These are phyloP conservation scores for Zasmidium citrigriseum DNA, from an alignment of 2,329 filamentous ascomycete species.

Conservation along the genomic window DNA sequence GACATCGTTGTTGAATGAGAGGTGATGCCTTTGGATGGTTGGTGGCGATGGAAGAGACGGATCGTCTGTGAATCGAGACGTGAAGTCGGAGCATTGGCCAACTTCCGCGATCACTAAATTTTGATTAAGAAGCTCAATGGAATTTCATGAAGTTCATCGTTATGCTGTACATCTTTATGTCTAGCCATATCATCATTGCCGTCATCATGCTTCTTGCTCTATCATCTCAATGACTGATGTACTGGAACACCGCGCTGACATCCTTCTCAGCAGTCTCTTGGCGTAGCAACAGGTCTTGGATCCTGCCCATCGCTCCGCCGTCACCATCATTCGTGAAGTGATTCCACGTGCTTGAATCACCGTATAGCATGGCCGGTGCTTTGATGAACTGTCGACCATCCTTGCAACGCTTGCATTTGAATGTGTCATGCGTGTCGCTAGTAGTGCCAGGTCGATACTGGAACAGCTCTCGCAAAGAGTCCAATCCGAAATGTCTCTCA, in stretches of 20 bases:
- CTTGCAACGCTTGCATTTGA: conserved; percentile 93
- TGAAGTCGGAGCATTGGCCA: too few relatives aligned
- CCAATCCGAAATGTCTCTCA: conserved; percentile 91
- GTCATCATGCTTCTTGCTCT: background rate
- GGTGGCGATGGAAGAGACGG: too few relatives aligned
- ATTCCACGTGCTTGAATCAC: conserved; percentile 99
- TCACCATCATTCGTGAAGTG: conserved; percentile 82
- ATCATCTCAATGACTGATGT: conserved; percentile 76
- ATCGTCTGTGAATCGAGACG: too few relatives aligned
- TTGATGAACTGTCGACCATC: conserved; percentile 83
- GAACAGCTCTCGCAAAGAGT: conserved; percentile 89
- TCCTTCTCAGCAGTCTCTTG: conserved; percentile 78
- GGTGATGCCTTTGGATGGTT: too few relatives aligned
- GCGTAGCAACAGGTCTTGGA: conserved; percentile 86
- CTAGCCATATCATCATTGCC: background rate
- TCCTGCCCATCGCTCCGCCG: conserved; percentile 65
- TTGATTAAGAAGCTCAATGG: too few relatives aligned
- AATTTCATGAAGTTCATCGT: background rate
- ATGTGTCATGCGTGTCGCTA: conserved; percentile 96
- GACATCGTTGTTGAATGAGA: background rate
- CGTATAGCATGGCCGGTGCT: conserved; percentile 91
- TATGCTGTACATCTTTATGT: background rate
- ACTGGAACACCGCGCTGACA: conserved; percentile 96
- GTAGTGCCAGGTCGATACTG: conserved; percentile 82
- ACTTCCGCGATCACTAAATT: too few relatives aligned